Evolutionary conservation across 2,329 filamentous ascomycete genomes (phyloP).

Genomic region (Exophiala viscosa): DNA sequence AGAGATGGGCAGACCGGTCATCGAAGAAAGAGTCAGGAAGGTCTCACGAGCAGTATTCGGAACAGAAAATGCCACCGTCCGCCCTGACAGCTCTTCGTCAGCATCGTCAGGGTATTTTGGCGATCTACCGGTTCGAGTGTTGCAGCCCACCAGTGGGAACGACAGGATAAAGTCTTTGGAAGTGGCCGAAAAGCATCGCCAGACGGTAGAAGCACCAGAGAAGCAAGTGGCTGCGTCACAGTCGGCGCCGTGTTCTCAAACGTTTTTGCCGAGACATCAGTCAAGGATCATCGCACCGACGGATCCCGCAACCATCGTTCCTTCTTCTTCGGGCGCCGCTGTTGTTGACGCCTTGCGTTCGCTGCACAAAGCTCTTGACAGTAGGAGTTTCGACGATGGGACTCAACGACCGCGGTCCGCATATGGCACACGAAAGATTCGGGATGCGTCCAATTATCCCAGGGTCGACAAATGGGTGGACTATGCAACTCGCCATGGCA

Average conservation of each 20-base stretch:
- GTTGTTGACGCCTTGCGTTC: conserved; percentile 12
- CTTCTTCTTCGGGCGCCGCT: conserved; percentile 8
- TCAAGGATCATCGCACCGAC: conserved; percentile 14
- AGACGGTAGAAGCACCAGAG: background rate
- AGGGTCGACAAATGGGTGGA: conserved; percentile 54
- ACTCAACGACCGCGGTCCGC: conserved; percentile 10
- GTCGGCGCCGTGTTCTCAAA: background rate
- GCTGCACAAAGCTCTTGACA: conserved; percentile 16
- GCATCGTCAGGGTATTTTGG: conserved; percentile 34
- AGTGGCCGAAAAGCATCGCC: background rate
- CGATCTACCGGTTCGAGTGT: conserved; percentile 37
- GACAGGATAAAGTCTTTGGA: conserved; percentile 1
- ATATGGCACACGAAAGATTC: conserved; percentile 14
- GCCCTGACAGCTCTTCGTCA: conserved; percentile 12
- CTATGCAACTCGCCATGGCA: conserved; percentile 51
- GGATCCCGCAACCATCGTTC: conserved; percentile 9
- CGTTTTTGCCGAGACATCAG: conserved; percentile 6
- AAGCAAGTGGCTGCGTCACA: conserved; percentile 1
- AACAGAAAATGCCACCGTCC: conserved; percentile 5
- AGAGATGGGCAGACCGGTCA: background rate
- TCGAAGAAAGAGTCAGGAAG: conserved; percentile 2
- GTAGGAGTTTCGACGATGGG: conserved; percentile 8
- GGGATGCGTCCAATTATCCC: conserved; percentile 34
- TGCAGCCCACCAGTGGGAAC: conserved; percentile 15
- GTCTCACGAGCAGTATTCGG: background rate